These are phyloP conservation scores for Pichia membranifaciens DNA, from an alignment of 805 yeast genomes.

Conservation along the genomic window DNA sequence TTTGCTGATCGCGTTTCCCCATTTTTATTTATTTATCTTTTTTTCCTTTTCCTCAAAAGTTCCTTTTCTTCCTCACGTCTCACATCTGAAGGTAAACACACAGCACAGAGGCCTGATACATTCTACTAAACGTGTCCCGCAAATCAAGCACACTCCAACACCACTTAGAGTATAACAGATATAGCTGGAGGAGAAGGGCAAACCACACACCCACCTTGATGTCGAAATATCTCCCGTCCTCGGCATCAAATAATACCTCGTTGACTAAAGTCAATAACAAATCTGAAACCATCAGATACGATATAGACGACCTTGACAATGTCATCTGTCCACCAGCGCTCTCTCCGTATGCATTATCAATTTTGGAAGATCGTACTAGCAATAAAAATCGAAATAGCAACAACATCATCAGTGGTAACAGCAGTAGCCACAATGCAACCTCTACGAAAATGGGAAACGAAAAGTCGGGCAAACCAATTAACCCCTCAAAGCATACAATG, in stretches of 20 bases:
- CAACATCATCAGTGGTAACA: background rate
- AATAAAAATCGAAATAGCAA: slow-evolving; percentile 9
- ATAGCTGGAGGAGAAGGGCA: no score
- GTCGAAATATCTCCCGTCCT: slow-evolving; percentile 8
- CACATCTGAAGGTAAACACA: no score
- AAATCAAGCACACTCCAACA: no score
- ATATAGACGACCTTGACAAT: slow-evolving; percentile 28
- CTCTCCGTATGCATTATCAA: slow-evolving; percentile 47
- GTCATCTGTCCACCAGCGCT: slow-evolving; percentile 48
- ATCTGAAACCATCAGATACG: background rate
- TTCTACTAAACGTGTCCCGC: no score
- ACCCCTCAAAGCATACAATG: slow-evolving; percentile 1
- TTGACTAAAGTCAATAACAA: slow-evolving; percentile 1
- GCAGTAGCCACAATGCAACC: background rate
- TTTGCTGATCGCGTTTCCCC: background rate
- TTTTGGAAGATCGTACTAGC: slow-evolving; percentile 34
- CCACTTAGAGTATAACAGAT: no score
- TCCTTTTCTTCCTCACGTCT: background rate
- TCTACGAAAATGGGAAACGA: background rate
- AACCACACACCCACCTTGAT: background rate
- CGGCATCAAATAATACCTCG: slow-evolving; percentile 9
- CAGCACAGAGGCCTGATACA: no score
- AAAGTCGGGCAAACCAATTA: background rate
- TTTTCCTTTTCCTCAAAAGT: background rate
- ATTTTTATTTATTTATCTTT: background rate